Conservation (phyloP, 306 rosid species). For the Senna tora region DNA sequence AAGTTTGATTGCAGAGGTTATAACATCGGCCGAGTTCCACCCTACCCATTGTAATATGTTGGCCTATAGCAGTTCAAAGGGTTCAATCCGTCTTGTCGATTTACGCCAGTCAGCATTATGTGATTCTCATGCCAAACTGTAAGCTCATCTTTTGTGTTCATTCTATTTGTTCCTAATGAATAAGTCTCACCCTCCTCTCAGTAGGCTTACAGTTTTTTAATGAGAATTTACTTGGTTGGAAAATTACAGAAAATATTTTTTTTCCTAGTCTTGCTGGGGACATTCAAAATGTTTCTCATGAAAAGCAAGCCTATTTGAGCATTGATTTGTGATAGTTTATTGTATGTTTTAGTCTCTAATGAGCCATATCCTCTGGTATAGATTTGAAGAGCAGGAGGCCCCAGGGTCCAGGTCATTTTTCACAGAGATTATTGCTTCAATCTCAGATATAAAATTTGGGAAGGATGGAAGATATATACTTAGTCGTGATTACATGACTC, state of each 20-base stretch:
- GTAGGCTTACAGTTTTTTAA: neutral
- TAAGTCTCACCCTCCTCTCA: neutral
- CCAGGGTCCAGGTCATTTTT: slow-evolving; percentile 97
- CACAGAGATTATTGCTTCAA: slow-evolving; percentile 97
- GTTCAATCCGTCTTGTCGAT: slow-evolving; percentile 94
- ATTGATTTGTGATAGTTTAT: slow-evolving; percentile 18
- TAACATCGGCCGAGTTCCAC: slow-evolving; percentile 99
- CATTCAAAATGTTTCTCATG: neutral
- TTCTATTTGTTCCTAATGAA: slow-evolving; percentile 12
- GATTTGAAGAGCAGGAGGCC: slow-evolving; percentile 96
- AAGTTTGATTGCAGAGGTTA: slow-evolving; percentile 81
- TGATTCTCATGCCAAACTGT: slow-evolving; percentile 95
- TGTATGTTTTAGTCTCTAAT: slow-evolving; percentile 32
- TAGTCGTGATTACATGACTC: slow-evolving; percentile 99
- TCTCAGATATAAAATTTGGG: slow-evolving; percentile 92
- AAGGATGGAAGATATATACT: slow-evolving; percentile 93
- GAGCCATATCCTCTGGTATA: slow-evolving; percentile 38
- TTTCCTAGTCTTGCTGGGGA: slow-evolving; percentile 8
- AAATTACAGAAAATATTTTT: neutral
- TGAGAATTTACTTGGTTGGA: neutral
- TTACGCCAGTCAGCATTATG: slow-evolving; percentile 98
- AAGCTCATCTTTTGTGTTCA: slow-evolving; percentile 41
- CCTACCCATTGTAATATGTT: slow-evolving; percentile 90
- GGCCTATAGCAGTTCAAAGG: slow-evolving; percentile 99
- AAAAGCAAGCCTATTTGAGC: slow-evolving; percentile 1